These are phyloP conservation scores for cucumber (Cucumis sativus) DNA, from an alignment of 306 rosid genomes.

Conservation along the genomic window DNA sequence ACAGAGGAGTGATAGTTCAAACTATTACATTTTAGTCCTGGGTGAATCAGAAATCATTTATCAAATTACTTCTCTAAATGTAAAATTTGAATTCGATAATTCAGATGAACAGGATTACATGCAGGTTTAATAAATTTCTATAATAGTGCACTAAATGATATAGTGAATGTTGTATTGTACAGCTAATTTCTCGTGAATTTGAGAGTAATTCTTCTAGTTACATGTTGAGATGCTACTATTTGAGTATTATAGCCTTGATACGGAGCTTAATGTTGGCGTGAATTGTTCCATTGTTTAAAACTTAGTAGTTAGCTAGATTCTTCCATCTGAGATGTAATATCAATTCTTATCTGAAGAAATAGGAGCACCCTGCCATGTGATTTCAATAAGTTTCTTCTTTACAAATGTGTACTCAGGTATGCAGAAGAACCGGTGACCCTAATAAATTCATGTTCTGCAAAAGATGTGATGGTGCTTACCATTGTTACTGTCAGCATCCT, in stretches of 20 bases:
- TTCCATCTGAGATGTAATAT: not conserved
- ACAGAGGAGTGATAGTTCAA: not conserved
- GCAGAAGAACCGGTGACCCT: constrained; percentile 94
- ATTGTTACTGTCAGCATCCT: constrained; percentile 95
- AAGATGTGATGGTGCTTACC: constrained; percentile 97
- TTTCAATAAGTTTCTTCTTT: not conserved
- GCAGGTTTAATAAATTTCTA: not conserved
- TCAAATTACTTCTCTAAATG: not conserved
- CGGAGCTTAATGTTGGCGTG: not conserved
- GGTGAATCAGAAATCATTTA: not conserved
- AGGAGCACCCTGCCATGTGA: not conserved
- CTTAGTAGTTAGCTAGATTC: not conserved
- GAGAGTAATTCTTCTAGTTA: not conserved
- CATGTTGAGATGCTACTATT: not conserved
- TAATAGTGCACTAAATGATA: not conserved
- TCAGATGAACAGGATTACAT: not conserved
- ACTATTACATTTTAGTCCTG: not conserved
- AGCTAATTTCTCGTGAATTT: not conserved
- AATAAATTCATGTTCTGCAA: constrained; percentile 95
- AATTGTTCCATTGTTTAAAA: not conserved
- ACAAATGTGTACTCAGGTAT: constrained; percentile 34
- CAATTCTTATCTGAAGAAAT: not conserved
- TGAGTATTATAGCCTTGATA: not conserved
- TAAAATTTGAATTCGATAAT: not conserved
- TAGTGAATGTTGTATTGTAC: not conserved